Conservation (phyloP, 306 rosid genomes). For the Lathyrus sativus region DNA sequence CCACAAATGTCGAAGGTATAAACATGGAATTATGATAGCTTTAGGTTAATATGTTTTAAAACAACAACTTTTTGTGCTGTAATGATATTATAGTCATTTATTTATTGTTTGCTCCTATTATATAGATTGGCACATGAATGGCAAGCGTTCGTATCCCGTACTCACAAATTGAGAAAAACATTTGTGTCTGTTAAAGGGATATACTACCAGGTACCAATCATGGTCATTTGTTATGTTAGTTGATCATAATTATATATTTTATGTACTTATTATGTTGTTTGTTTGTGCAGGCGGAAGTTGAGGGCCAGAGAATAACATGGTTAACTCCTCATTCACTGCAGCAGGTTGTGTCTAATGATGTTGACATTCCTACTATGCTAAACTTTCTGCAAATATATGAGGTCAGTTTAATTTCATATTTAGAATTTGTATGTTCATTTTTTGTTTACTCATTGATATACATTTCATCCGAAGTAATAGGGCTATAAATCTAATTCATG, state of each 20-base stretch:
- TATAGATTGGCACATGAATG: constrained; percentile 90
- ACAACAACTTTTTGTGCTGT: neutral
- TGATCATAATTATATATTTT: neutral
- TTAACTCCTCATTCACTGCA: constrained; percentile 89
- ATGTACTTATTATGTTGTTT: constrained; percentile 28
- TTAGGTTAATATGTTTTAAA: no score
- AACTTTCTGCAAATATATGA: constrained; percentile 80
- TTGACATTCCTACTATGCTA: constrained; percentile 72
- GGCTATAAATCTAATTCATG: no score
- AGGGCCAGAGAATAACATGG: constrained; percentile 86
- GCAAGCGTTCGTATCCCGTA: constrained; percentile 82
- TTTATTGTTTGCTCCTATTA: constrained; percentile 20
- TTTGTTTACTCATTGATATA: neutral
- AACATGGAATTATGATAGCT: neutral
- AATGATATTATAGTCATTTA: neutral
- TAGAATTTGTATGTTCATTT: neutral
- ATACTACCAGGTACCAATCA: constrained; percentile 74
- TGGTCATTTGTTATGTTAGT: constrained; percentile 6
- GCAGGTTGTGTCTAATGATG: constrained; percentile 78
- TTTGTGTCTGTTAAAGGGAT: constrained; percentile 91
- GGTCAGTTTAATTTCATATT: constrained; percentile 47
- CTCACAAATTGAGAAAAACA: constrained; percentile 76
- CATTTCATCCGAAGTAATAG: neutral
- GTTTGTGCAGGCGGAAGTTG: constrained; percentile 73
- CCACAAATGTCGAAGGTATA: constrained; percentile 78